Percentiles rank a stretch among this genome's conserved stretches.
Evolutionary conservation across 2,329 filamentous ascomycete species (phyloP).

Genomic region (Colletotrichum shisoi): DNA sequence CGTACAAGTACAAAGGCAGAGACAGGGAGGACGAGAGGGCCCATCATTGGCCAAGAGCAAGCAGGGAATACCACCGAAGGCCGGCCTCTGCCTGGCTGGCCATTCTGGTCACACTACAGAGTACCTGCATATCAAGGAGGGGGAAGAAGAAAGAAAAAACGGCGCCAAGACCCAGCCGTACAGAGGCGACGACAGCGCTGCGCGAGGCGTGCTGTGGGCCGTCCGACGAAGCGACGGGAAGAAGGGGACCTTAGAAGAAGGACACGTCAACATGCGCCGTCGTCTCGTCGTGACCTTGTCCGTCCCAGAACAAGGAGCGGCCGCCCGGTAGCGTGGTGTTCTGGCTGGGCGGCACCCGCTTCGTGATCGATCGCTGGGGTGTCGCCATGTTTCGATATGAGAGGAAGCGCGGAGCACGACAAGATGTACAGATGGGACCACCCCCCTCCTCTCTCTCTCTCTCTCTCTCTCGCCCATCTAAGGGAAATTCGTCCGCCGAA

Average conservation of each 20-base stretch:
- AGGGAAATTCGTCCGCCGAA: too few relatives aligned
- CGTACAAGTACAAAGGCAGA: neutral
- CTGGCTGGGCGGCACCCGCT: neutral
- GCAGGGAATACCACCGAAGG: neutral
- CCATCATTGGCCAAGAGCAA: neutral
- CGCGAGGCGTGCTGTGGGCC: slow-evolving; percentile 2
- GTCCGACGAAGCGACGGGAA: neutral
- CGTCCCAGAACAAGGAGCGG: slow-evolving; percentile 17
- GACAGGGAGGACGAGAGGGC: neutral
- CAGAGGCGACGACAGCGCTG: neutral
- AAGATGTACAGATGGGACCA: too few relatives aligned
- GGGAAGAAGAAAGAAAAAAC: too few relatives aligned
- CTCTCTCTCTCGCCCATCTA: too few relatives aligned
- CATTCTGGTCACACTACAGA: neutral
- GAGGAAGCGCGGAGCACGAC: neutral
- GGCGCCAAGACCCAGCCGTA: neutral
- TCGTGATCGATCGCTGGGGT: slow-evolving; percentile 22
- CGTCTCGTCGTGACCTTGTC: neutral
- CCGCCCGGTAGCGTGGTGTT: slow-evolving; percentile 13
- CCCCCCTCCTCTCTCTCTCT: too few relatives aligned
- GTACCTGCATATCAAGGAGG: neutral
- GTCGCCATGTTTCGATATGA: neutral
- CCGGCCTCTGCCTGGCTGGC: neutral
- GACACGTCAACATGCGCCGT: neutral
- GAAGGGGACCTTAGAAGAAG: neutral